A percentile compares a stretch with the other conserved stretches of the same genome.
phyloP scores from a whole-genome alignment of 768 basidiomycete genomes.

The Kwoniella dejecticola region DNA sequence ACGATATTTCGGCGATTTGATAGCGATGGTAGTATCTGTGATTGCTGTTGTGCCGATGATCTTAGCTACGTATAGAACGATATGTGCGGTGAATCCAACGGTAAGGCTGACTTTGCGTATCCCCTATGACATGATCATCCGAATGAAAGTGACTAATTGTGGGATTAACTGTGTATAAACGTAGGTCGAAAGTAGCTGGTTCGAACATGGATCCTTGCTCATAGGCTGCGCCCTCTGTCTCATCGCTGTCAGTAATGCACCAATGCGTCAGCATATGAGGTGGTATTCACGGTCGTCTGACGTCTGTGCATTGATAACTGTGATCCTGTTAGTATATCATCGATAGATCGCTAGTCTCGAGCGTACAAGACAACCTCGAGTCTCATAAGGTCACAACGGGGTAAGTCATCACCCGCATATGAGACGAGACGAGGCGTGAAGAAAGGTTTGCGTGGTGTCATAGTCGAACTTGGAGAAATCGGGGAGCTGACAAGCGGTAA shows the following conservation, averaged over 20 bases:
- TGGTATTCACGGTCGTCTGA: too few species aligned
- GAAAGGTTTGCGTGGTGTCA: too few species aligned
- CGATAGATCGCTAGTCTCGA: constrained; percentile 17
- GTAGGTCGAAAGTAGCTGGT: constrained; percentile 30
- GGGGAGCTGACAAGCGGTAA: too few species aligned
- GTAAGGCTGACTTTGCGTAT: constrained; percentile 2
- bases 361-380: constrained; percentile 6
- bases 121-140: not conserved
- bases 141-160: not conserved
- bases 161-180: too few species aligned
- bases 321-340: constrained; percentile 24
- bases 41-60: constrained; percentile 21
- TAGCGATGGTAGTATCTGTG: constrained; percentile 28
- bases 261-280: too few species aligned
- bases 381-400: constrained; percentile 18
- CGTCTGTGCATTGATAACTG: too few species aligned
- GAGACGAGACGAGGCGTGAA: too few species aligned
- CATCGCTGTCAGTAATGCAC: constrained; percentile 17
- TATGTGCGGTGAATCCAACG: not conserved
- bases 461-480: too few species aligned
- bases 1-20: not conserved
- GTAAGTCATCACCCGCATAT: too few species aligned
- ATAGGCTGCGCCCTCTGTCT: constrained; percentile 9
- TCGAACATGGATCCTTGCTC: constrained; percentile 29
- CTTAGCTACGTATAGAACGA: constrained; percentile 7